Evolutionary conservation across 257 asterid species (phyloP).

Genomic region (Gynochthodes officinalis): DNA sequence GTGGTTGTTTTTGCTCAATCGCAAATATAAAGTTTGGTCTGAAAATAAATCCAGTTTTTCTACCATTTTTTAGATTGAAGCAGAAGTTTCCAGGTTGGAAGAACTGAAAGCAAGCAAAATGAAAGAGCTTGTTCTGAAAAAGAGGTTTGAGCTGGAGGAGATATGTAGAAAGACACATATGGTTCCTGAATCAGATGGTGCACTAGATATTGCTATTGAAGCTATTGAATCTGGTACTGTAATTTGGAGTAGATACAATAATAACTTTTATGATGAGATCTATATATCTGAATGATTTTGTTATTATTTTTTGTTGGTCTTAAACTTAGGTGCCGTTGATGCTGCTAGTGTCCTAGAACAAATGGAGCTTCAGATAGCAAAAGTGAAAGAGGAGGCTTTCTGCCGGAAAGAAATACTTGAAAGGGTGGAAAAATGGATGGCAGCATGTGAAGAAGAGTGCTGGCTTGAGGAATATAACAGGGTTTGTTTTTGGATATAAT

Average conservation of each 20-base stretch:
- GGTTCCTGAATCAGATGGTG: conserved; percentile 56
- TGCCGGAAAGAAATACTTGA: conserved; percentile 91
- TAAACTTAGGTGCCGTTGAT: conserved; percentile 78
- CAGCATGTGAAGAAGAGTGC: conserved; percentile 94
- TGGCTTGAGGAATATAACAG: conserved; percentile 99
- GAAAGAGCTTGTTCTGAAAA: conserved; percentile 93
- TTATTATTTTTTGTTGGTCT: conserved; percentile 16
- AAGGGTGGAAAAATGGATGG: conserved; percentile 95
- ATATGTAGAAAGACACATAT: conserved; percentile 78
- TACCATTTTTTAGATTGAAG: conserved; percentile 55
- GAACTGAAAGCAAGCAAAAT: conserved; percentile 86
- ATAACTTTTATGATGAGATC: background rate
- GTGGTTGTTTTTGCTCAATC: background rate
- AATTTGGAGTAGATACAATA: conserved; percentile 9
- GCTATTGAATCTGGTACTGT: conserved; percentile 86
- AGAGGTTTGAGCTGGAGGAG: conserved; percentile 87
- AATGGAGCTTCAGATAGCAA: conserved; percentile 82
- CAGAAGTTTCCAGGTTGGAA: conserved; percentile 85
- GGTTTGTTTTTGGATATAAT: conserved; percentile 40
- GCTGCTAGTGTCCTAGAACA: conserved; percentile 84
- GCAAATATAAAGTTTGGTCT: conserved; percentile 9
- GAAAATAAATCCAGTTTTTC: conserved; percentile 16
- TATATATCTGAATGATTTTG: conserved; percentile 22
- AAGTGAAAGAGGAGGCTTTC: conserved; percentile 86
- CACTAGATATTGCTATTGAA: conserved; percentile 57